These are phyloP conservation scores for Dactylorhiza incarnata DNA, from an alignment of 106 monocot species.

Conservation along the genomic window DNA sequence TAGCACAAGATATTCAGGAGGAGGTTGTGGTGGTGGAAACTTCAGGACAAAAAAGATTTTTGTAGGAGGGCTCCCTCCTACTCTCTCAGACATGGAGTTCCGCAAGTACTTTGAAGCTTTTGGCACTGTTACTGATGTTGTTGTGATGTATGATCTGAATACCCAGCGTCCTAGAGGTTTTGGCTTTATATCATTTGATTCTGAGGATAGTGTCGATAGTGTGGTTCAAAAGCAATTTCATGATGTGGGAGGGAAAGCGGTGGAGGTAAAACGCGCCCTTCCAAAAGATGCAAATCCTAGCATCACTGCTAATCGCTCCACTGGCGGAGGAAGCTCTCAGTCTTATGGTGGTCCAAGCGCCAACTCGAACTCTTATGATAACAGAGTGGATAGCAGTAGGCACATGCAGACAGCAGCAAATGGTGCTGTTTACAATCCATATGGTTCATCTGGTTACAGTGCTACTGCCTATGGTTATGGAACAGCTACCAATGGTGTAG, in stretches of 20 bases:
- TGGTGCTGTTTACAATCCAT: slow-evolving; percentile 29
- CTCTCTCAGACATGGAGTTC: slow-evolving; percentile 27
- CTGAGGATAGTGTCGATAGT: slow-evolving; percentile 28
- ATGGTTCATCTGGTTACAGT: slow-evolving; percentile 59
- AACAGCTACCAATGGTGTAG: slow-evolving; percentile 33
- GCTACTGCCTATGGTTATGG: slow-evolving; percentile 63
- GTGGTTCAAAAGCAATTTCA: slow-evolving; percentile 26
- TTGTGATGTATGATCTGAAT: slow-evolving; percentile 45
- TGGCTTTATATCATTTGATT: slow-evolving; percentile 35
- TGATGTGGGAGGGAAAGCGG: slow-evolving; percentile 27
- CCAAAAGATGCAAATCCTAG: slow-evolving; percentile 46
- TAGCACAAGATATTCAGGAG: slow-evolving; percentile 8
- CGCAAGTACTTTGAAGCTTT: slow-evolving; percentile 30
- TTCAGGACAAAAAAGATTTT: slow-evolving; percentile 37
- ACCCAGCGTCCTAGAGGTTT: slow-evolving; percentile 48
- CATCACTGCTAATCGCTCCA: slow-evolving; percentile 25
- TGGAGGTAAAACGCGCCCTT: slow-evolving; percentile 35
- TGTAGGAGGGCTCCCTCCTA: slow-evolving; percentile 35
- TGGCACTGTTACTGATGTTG: slow-evolving; percentile 33
- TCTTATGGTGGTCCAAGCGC: slow-evolving; percentile 38
- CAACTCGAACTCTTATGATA: slow-evolving; percentile 60
- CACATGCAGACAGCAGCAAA: slow-evolving; percentile 63
- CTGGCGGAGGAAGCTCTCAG: slow-evolving; percentile 50
- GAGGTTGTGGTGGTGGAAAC: slow-evolving; percentile 16
- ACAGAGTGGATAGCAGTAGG: slow-evolving; percentile 51